Base-by-base conservation (phyloP, 306 rosid genomes). In the Quercus suber region DNA sequence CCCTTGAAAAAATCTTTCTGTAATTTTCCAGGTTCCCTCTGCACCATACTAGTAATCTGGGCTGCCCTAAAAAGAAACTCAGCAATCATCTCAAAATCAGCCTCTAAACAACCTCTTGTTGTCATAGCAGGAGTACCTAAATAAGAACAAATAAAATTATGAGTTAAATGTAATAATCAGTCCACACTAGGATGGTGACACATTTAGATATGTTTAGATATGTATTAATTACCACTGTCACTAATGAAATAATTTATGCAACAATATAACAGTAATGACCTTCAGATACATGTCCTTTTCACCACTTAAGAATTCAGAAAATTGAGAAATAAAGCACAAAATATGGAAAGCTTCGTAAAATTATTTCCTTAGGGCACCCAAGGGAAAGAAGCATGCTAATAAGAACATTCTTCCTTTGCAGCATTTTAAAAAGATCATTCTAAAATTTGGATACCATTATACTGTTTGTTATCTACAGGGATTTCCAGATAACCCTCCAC, bases 61-160 rank as follows among this genome's bases (percentile, higher is more conserved):
- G 89, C 94, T 27, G 92, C 92, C 90, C 82, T 87, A 4, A 78
- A 73, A 83, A 94, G 94, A 83, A 94, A 88, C 67, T 90, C 94
- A 0, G 94, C 93, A 14, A 92, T 86, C 23, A 87, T 87, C 84
- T 90, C 97, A 70, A 94, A 92, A 81, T 92, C 97, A 5, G 91
- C 89, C 86, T 90, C 97, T 19, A 87, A 27, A 79, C 97, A 94
- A 56, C 97, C 97, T 87, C 97, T 82, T 63, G 97, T 78, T 45
- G 97, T 94, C 98, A 94, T 92, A 78, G 97, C 97, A 79, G 97
- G 98, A 76, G 97, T 86, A 63, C 97, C 97, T 94, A 84, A 55
- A 81, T 70, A 70, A 76, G 61, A 28, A 76, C 18, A 60, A 11
- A 58, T 23, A 52, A 30, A 68, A 60, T 20, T 27, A 37, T 37